Conservation (phyloP, 2,329 filamentous ascomycete genomes). For the Fusarium guadeloupense region DNA sequence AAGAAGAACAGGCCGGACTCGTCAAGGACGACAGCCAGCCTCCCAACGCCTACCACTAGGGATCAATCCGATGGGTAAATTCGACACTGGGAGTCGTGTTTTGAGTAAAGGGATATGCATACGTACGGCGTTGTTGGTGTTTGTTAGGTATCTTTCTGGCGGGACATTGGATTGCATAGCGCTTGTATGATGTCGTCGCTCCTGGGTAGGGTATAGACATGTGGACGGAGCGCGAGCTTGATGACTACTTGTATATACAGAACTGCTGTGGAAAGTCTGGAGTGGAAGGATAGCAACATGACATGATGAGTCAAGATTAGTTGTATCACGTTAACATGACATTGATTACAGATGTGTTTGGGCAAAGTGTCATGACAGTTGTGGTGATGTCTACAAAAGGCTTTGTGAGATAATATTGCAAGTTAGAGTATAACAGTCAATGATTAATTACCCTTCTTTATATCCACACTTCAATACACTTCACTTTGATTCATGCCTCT, state of each 20-base stretch:
- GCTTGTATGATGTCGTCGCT: slow-evolving; percentile 35
- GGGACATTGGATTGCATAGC: slow-evolving; percentile 25
- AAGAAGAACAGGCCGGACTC: slow-evolving; percentile 84
- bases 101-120: slow-evolving; percentile 28
- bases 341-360: background rate
- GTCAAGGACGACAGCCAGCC: slow-evolving; percentile 67
- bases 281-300: slow-evolving; percentile 31
- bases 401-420: too few relatives aligned
- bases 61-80: slow-evolving; percentile 8
- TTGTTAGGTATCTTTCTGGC: slow-evolving; percentile 12
- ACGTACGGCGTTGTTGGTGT: slow-evolving; percentile 40
- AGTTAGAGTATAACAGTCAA: too few relatives aligned
- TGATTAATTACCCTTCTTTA: too few relatives aligned
- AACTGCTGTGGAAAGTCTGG: slow-evolving; percentile 17
- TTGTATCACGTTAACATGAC: slow-evolving; percentile 20
- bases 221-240: slow-evolving; percentile 38
- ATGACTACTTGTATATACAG: slow-evolving; percentile 37
- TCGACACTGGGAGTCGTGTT: background rate
- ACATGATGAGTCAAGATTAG: slow-evolving; percentile 40
- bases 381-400: too few relatives aligned
- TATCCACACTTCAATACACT: too few relatives aligned
- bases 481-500: too few relatives aligned
- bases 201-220: slow-evolving; percentile 36
- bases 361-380: too few relatives aligned
- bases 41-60: slow-evolving; percentile 34